Conservation (phyloP, 2,329 filamentous ascomycete species). For the Endoconidiophora laricicola region DNA sequence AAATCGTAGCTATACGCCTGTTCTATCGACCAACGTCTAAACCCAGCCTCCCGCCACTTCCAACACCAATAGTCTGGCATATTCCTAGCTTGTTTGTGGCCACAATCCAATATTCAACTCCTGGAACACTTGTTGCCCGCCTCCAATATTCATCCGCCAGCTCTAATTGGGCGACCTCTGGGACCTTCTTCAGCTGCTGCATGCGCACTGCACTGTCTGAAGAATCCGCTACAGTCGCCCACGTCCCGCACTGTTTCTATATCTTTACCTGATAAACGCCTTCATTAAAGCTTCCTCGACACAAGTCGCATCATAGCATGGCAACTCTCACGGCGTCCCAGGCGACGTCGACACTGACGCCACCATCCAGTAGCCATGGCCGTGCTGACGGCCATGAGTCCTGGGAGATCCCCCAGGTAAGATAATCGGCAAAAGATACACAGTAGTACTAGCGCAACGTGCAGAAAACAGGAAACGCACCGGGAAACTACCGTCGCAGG, state of each 20-base stretch:
- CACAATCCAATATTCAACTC: too few relatives aligned
- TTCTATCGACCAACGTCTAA: too few relatives aligned
- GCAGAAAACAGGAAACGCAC: not conserved
- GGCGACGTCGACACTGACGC: conserved; percentile 8
- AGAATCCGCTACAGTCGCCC: conserved; percentile 8
- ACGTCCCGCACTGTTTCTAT: not conserved
- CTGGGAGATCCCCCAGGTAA: conserved; percentile 8
- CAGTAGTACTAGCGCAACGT: not conserved
- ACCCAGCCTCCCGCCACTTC: too few relatives aligned
- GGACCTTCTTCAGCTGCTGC: conserved; percentile 8
- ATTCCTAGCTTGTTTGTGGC: too few relatives aligned
- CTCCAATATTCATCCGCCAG: not conserved
- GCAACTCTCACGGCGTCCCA: conserved; percentile 6
- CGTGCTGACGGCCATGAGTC: not conserved
- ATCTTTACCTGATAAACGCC: not conserved
- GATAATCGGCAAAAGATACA: not conserved
- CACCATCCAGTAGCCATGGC: conserved; percentile 10
- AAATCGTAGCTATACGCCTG: too few relatives aligned
- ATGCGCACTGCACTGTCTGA: conserved; percentile 8
- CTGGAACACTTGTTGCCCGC: not conserved
- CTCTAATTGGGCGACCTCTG: conserved; percentile 4
- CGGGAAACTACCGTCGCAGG: not conserved
- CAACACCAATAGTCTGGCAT: too few relatives aligned
- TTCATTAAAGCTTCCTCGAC: not conserved
- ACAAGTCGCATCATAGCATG: conserved; percentile 1